Conservation (phyloP, 345 rosid genomes). For the Eucalyptus curtisii region DNA sequence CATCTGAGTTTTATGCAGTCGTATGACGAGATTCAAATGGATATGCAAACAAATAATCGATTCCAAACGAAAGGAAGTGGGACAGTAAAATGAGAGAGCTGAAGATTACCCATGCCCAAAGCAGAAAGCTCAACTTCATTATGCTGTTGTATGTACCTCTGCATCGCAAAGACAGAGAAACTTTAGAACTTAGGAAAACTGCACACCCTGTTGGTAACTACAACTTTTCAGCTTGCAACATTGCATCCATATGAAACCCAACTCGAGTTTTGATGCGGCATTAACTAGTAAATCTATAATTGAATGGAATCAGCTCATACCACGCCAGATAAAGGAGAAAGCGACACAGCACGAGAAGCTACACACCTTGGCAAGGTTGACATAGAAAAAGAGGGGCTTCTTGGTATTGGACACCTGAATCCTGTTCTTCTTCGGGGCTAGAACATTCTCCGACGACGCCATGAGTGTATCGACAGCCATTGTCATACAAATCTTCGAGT, state of each 20-base stretch:
- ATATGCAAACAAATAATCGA: background rate
- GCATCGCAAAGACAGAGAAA: background rate
- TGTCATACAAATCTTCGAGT: background rate
- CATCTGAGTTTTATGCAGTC: background rate
- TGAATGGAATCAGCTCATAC: background rate
- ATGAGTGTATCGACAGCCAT: background rate
- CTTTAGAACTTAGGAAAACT: background rate
- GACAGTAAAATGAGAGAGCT: background rate
- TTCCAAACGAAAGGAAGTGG: background rate
- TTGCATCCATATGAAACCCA: background rate
- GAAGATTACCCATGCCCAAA: conserved; percentile 73
- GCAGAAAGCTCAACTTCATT: conserved; percentile 93
- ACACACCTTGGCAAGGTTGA: conserved; percentile 7
- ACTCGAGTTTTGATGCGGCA: background rate
- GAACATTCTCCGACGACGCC: background rate
- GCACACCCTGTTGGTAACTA: background rate
- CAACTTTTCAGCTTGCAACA: background rate
- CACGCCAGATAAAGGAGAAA: background rate
- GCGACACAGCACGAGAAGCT: background rate
- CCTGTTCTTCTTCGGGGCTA: conserved; percentile 5
- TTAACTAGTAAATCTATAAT: background rate
- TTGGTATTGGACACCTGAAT: conserved; percentile 13
- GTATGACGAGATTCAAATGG: background rate
- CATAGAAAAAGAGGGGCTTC: conserved; percentile 12
- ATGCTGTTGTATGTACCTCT: conserved; percentile 89